These are phyloP conservation scores for Wakefieldia striispora DNA, from an alignment of 768 basidiomycete species.

Conservation along the genomic window DNA sequence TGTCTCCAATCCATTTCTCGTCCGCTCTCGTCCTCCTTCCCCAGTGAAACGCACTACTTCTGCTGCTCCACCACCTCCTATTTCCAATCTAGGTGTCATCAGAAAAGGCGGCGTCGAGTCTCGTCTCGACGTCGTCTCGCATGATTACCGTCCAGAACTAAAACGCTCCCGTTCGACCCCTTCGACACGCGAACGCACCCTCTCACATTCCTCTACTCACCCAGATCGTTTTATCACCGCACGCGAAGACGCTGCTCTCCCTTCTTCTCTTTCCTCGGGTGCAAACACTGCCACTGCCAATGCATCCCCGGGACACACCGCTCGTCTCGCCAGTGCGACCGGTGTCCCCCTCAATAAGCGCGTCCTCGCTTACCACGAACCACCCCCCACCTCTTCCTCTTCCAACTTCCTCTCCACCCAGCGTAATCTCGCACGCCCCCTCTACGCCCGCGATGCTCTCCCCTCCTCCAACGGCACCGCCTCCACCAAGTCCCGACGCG, in stretches of 20 bases:
- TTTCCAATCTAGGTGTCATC: slow-evolving; percentile 71
- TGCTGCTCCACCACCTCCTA: too few species aligned
- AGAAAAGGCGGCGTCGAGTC: slow-evolving; percentile 77
- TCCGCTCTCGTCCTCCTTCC: slow-evolving; percentile 54
- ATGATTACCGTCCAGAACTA: slow-evolving; percentile 65
- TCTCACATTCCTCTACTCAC: slow-evolving; percentile 41
- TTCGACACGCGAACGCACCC: slow-evolving; percentile 40
- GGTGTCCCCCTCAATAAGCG: slow-evolving; percentile 77
- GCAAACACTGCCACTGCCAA: slow-evolving; percentile 38
- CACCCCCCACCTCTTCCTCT: slow-evolving; percentile 75
- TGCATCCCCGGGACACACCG: slow-evolving; percentile 68
- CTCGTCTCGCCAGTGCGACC: slow-evolving; percentile 71
- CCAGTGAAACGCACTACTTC: slow-evolving; percentile 62
- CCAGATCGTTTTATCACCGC: slow-evolving; percentile 75
- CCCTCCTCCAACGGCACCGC: slow-evolving; percentile 61
- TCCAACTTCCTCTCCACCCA: slow-evolving; percentile 74
- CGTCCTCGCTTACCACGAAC: slow-evolving; percentile 86
- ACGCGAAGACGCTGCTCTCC: slow-evolving; percentile 51
- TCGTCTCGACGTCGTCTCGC: slow-evolving; percentile 71
- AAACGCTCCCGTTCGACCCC: slow-evolving; percentile 77
- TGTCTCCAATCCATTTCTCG: slow-evolving; percentile 62
- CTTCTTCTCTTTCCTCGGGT: too few species aligned
- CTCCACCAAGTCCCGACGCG: slow-evolving; percentile 74
- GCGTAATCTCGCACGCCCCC: slow-evolving; percentile 72
- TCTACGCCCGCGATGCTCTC: slow-evolving; percentile 67